Evolutionary conservation across 305 asterid species (phyloP), one percentile per base, ranked within the genome.

Genomic region (Fraxinus floribunda): DNA sequence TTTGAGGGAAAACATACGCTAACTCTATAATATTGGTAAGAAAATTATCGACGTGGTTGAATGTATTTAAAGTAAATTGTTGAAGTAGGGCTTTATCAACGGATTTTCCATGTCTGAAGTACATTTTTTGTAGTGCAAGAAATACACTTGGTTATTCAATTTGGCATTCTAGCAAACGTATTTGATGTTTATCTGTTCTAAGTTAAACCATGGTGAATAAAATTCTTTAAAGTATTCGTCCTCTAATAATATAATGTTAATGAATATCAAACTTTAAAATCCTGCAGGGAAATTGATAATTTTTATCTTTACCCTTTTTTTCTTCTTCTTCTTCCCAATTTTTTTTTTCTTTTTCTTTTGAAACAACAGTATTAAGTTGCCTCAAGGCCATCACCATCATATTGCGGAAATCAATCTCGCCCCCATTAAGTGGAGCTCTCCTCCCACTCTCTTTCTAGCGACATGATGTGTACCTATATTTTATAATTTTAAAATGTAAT

Each of bases 1-100:
- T 81, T 82, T 83, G 85, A 83, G 83, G 83, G 78, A 83, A 80
- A 32, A 75, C 70, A 73, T 73, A 80, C 49, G 6, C 73, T 29
- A 11, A 1, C 18, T 68, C 34, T 68, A 68, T 13, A 24, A 24
- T 24, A 64, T 64, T 24, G 73, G 73, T 24, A 26, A 24, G n/a
- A 64, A 64, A 64, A 64, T 22, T 22, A 22, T 22, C 16, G 9
- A 64, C 29, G 6, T 20, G 10, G 30, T 24, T 9, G 73, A 26
- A 64, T 32, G 16, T 9, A 3, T 64, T 20, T 64, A 64, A 22
- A 64, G 30, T 64, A 7, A 7, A 18, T 64, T 22, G 35, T 64
- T 22, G 3, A 7, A 20, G 16, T 62, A 62, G 15, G 72, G 15
- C 26, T 22, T 49, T 49, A 4, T 18, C 60, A 49, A 49, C 7